Conservation (phyloP, 2,329 filamentous ascomycete genomes). For the Nothopassalora personata region DNA sequence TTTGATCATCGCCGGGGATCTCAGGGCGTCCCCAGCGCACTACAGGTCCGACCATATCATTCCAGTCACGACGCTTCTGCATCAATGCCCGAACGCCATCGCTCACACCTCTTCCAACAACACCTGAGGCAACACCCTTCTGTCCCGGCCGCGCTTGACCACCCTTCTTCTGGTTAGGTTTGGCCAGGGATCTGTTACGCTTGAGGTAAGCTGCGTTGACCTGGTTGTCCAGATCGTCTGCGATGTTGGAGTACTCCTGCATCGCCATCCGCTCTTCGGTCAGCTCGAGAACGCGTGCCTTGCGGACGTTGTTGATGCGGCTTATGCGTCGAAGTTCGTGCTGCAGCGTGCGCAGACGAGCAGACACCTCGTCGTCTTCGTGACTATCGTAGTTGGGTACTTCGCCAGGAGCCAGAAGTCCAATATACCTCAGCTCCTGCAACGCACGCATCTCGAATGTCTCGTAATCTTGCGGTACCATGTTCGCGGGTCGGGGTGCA, state of each 20-base stretch:
- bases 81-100: constrained; percentile 88
- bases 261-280: constrained; percentile 90
- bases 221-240: constrained; percentile 91
- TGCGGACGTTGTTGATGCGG: constrained; percentile 84
- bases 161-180: constrained; percentile 72
- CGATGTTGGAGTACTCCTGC: constrained; percentile 94
- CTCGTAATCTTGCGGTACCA: constrained; percentile 66
- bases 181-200: constrained; percentile 83
- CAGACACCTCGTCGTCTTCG: constrained; percentile 90
- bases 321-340: constrained; percentile 74
- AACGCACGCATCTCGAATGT: constrained; percentile 87
- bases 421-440: constrained; percentile 84
- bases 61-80: constrained; percentile 86
- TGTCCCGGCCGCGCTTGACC: constrained; percentile 53
- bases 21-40: constrained; percentile 77
- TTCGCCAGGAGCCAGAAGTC: constrained; percentile 62
- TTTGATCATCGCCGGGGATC: constrained; percentile 67
- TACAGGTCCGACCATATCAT: constrained; percentile 81
- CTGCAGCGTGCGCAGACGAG: constrained; percentile 80
- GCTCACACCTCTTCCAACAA: constrained; percentile 73
- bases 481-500: constrained; percentile 22
- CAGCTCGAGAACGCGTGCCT: constrained; percentile 77
- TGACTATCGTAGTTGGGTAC: constrained; percentile 79
- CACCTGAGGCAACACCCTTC: constrained; percentile 62
- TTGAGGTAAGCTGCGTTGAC: constrained; percentile 95